Conservation (phyloP, 2,329 filamentous ascomycete species). For the Epicoccum nigrum region DNA sequence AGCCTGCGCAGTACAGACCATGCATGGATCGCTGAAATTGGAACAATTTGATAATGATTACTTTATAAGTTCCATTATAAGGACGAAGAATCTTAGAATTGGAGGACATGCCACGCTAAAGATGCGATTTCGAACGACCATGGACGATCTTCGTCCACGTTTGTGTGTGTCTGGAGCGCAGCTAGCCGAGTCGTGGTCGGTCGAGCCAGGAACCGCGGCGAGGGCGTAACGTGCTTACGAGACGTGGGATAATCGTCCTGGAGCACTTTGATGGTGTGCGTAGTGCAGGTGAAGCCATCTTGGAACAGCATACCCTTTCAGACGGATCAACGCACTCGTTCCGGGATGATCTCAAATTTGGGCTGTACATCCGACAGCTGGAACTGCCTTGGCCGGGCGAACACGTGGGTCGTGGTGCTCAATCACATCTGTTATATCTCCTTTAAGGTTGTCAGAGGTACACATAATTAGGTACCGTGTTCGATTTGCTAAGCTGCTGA, state of each 20-base stretch:
- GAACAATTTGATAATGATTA: conserved; percentile 16
- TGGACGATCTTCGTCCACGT: conserved; percentile 27
- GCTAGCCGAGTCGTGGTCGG: conserved; percentile 13
- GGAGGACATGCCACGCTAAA: conserved; percentile 34
- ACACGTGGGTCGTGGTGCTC: conserved; percentile 11
- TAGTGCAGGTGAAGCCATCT: not conserved
- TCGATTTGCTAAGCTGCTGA: not conserved
- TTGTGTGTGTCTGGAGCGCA: conserved; percentile 12
- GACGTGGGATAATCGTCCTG: conserved; percentile 36
- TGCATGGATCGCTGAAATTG: conserved; percentile 1
- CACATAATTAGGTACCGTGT: not conserved
- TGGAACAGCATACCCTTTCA: not conserved
- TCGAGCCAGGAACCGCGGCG: conserved; percentile 20
- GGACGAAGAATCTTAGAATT: conserved; percentile 9
- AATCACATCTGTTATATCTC: not conserved
- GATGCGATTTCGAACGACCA: conserved; percentile 12
- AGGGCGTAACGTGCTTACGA: conserved; percentile 35
- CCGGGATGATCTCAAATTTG: not conserved
- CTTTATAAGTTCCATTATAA: conserved; percentile 23
- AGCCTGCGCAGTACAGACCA: conserved; percentile 1
- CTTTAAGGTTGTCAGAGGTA: not conserved
- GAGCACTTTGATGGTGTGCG: not conserved
- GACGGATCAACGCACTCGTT: not conserved
- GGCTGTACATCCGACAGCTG: not conserved
- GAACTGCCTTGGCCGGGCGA: conserved; percentile 1